Base-by-base conservation (phyloP, 768 basidiomycete species). In the Suillus cothurnatus region DNA sequence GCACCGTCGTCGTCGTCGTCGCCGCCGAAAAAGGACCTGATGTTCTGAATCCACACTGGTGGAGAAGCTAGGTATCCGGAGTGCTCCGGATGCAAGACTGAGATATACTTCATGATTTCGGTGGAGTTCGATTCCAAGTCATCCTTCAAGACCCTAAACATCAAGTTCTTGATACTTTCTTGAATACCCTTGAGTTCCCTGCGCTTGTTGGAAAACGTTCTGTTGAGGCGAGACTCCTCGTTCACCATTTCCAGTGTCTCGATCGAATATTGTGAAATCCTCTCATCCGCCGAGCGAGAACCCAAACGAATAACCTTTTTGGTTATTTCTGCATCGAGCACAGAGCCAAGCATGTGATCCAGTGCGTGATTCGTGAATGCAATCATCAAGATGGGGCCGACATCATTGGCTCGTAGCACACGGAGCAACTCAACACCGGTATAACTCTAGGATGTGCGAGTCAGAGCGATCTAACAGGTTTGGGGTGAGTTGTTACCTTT, bases 321-420 rank as follows among this genome's bases (percentile, higher is more conserved):
- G 0, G 91, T 92, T 67, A 93, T 91, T 0, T 75, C 72, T 0
- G 84, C 84, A 67, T 93, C 89, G 1, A 93, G 80, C 4, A 92
- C 84, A 0, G 86, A 85, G 5, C 77, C 78, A 2, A 93, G 77
- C 77, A 93, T 83, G 67, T 92, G 89, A 64, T 93, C 91, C 3
- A 93, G 80, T 0, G 92, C 92, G 52, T 93, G 92, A 68, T 93
- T 93, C 0, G 92, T 93, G 75, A 88, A 92, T 0, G 91, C 84
- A 32, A 87, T 82, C 69, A 88, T 76, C 3, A 82, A 76, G 60
- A 91, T 86, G 0, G 85, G 89, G 2, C 79, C 75, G 60, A 88
- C 74, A 14, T 80, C 66, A 69, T 85, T 87, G 1, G 77, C 73
- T 6, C 89, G 72, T n/a, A 93, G 77, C 6, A 91, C 84, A 0